Percentiles rank a stretch among this genome's conserved stretches.
phyloP scores from a whole-genome alignment of 2,329 filamentous ascomycete genomes.

The Calonectria pseudoreteaudii region DNA sequence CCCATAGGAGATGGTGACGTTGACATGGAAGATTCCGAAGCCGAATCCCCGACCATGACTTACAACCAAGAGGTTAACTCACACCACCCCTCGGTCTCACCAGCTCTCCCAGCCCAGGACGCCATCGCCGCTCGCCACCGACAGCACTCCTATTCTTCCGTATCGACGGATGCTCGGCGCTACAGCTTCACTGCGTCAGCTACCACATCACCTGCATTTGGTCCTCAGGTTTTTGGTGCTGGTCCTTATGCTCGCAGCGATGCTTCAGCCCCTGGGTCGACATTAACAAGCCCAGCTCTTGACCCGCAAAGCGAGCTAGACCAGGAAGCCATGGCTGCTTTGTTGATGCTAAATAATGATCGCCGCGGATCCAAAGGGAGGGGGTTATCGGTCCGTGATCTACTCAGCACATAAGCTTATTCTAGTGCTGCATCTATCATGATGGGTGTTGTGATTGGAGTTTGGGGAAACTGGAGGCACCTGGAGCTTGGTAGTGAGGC shows the following conservation, averaged over 20 bases:
- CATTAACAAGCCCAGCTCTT: conserved; percentile 69
- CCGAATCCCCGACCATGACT: conserved; percentile 60
- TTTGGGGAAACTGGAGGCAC: conserved; percentile 8
- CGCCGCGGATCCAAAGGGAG: conserved; percentile 66
- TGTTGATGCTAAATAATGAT: conserved; percentile 89
- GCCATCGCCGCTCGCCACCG: conserved; percentile 46
- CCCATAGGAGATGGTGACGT: conserved; percentile 57
- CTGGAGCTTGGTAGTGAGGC: conserved; percentile 16
- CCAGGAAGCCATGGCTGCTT: conserved; percentile 85
- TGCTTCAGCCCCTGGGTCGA: conserved; percentile 60
- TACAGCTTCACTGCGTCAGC: conserved; percentile 62
- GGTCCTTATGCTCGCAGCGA: conserved; percentile 53
- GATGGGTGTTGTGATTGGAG: not conserved
- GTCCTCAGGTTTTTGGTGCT: conserved; percentile 55
- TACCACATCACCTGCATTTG: conserved; percentile 69
- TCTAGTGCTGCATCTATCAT: not conserved
- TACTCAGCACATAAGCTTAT: conserved; percentile 61
- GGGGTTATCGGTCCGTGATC: conserved; percentile 66
- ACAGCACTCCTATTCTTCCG: conserved; percentile 67
- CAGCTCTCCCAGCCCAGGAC: conserved; percentile 62
- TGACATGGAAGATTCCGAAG: conserved; percentile 70
- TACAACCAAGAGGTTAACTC: conserved; percentile 46
- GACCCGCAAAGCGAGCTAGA: conserved; percentile 69
- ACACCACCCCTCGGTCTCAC: conserved; percentile 64
- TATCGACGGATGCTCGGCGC: conserved; percentile 62